Conservation (phyloP, 1,139 yeast genomes). For the Taiozyma sp. region DNA sequence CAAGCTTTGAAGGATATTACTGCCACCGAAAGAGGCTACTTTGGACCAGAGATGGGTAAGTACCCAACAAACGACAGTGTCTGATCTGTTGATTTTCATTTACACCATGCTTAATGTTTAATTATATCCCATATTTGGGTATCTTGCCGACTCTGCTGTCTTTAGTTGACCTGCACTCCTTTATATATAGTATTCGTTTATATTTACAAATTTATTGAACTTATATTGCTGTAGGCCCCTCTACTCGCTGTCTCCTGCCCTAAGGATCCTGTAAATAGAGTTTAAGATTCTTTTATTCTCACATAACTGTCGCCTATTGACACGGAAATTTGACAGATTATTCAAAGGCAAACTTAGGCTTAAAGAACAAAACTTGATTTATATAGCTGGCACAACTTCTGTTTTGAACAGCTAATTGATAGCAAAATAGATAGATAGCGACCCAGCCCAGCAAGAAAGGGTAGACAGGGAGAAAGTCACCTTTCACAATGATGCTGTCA, state of each 20-base stretch:
- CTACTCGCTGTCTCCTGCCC: too few relatives aligned
- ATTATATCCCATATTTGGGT: background rate
- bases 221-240: background rate
- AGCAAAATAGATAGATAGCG: too few relatives aligned
- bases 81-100: background rate
- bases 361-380: too few relatives aligned
- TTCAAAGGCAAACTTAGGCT: too few relatives aligned
- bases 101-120: conserved; percentile 8
- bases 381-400: too few relatives aligned
- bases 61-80: conserved; percentile 24
- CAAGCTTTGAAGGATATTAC: conserved; percentile 20
- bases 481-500: too few relatives aligned
- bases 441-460: too few relatives aligned
- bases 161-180: background rate
- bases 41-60: conserved; percentile 38
- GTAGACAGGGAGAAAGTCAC: too few relatives aligned
- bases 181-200: background rate
- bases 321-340: background rate
- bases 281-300: background rate
- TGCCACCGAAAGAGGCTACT: conserved; percentile 37
- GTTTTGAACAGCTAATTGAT: too few relatives aligned
- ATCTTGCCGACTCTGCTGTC: background rate
- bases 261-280: background rate
- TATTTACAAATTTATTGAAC: background rate
- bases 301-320: background rate